These are phyloP conservation scores for Suhomyces bolitotheri DNA, from an alignment of 1,139 yeast genomes.

Conservation along the genomic window DNA sequence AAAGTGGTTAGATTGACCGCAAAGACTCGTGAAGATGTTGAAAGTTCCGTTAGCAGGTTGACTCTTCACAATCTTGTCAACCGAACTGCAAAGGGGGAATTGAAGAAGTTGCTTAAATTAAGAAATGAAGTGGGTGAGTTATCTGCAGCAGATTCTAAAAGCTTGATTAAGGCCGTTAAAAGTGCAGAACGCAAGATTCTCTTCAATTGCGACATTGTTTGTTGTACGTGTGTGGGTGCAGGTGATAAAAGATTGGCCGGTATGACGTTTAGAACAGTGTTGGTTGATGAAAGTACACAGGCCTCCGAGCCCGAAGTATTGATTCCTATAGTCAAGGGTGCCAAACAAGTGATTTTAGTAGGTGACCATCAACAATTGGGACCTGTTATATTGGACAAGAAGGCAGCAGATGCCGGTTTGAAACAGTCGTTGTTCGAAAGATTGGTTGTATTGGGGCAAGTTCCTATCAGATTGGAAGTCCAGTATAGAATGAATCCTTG, in stretches of 20 bases:
- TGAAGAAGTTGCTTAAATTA: slow-evolving; percentile 58
- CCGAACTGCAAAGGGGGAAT: slow-evolving; percentile 50
- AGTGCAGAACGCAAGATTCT: slow-evolving; percentile 53
- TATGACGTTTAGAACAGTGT: slow-evolving; percentile 67
- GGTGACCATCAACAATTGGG: slow-evolving; percentile 97
- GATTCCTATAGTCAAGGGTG: slow-evolving; percentile 86
- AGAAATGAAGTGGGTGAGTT: slow-evolving; percentile 74
- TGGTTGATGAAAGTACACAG: slow-evolving; percentile 92
- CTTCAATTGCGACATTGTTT: slow-evolving; percentile 71
- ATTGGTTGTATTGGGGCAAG: slow-evolving; percentile 78
- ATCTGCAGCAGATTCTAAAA: slow-evolving; percentile 52
- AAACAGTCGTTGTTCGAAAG: slow-evolving; percentile 86
- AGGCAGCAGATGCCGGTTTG: slow-evolving; percentile 84
- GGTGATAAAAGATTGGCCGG: slow-evolving; percentile 65
- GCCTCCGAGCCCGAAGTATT: slow-evolving; percentile 91
- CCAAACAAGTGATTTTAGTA: slow-evolving; percentile 83
- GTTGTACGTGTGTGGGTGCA: slow-evolving; percentile 93
- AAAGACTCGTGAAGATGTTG: slow-evolving; percentile 78
- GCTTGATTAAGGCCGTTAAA: slow-evolving; percentile 42
- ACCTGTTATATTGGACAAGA: slow-evolving; percentile 78
- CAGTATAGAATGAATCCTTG: slow-evolving; percentile 96
- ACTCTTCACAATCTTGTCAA: slow-evolving; percentile 54
- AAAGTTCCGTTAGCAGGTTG: slow-evolving; percentile 54
- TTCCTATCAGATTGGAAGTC: slow-evolving; percentile 83
- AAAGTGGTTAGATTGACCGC: slow-evolving; percentile 79